phyloP scores from a whole-genome alignment of 257 asterid species.

The Hygrophila difformis region DNA sequence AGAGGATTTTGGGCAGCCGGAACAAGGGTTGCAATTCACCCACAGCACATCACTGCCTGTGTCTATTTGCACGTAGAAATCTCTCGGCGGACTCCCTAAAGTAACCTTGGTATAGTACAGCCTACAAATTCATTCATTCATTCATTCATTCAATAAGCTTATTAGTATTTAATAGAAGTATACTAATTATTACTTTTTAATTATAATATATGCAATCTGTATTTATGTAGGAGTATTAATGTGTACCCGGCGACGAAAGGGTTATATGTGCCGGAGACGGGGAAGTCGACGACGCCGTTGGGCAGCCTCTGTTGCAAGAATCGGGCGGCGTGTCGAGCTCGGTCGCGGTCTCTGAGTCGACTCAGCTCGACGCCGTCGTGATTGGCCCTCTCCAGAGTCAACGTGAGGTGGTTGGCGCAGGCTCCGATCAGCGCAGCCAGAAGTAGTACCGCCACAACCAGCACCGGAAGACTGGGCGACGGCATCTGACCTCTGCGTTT shows the following conservation, averaged over 20 bases:
- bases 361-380: constrained; percentile 57
- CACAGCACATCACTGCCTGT: constrained; percentile 97
- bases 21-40: constrained; percentile 79
- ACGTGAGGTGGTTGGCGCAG: constrained; percentile 30
- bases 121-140: constrained; percentile 33
- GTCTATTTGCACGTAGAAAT: constrained; percentile 91
- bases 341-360: constrained; percentile 73
- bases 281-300: constrained; percentile 66
- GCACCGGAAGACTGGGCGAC: constrained; percentile 25
- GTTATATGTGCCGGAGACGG: constrained; percentile 79
- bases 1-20: constrained; percentile 86
- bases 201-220: no score
- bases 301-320: constrained; percentile 57
- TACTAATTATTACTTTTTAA: no score
- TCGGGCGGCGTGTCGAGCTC: constrained; percentile 40
- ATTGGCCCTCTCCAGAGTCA: constrained; percentile 66
- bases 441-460: constrained; percentile 19
- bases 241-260: constrained; percentile 84
- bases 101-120: constrained; percentile 74
- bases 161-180: no score
- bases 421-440: constrained; percentile 22
- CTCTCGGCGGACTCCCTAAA: constrained; percentile 84
- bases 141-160: neutral
- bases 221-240: no score
- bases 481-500: no score